Base-by-base conservation (phyloP, 441 rosid genomes). In the Syzygium syzygioides region DNA sequence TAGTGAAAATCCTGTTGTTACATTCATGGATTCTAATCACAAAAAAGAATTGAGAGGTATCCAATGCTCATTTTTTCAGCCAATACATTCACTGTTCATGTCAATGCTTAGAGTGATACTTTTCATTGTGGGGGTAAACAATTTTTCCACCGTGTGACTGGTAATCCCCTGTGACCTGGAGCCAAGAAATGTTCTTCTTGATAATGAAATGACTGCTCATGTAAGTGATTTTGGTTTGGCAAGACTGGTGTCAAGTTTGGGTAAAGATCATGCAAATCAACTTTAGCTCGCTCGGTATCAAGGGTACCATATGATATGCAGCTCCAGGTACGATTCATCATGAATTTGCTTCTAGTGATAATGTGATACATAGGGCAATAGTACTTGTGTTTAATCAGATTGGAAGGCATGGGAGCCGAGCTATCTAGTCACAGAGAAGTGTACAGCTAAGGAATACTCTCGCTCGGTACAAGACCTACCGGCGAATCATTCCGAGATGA, bases 321-420 rank as follows among this genome's bases (percentile, higher is more conserved):
- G 32, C 66, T 60, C 66, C 32, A 60, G 66, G 9, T 28, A 60
- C 66, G 66, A 60, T 15, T 60, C 66, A 60, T 60, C 2, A 60
- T 60, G 66, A 60, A 60, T 60, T 60, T 60, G 66, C 66, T 28
- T 60, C 32, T 13, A 28, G 66, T 60, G 17, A 15, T 60, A 60
- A 11, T 60, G 3, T 5, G 30, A 28, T 3, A 53, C 54, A 53
- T 5, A 53, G 66, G 66, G 32, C 4, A 4, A 60, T 12, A 0
- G 4, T 28, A 60, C 3, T 0, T 2, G 14, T 13, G 0, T 60
- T 60, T 60, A 60, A 60, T 60, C 2, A 0, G 66, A 60, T 11
- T 13, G 66, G 66, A 15, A 15, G 66, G 66, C 64, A 26, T 59
- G 64, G 30, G 0, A 59, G 7, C 64, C 64, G 13, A 59, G 64